Percentiles rank a stretch among this genome's conserved stretches.
These are phyloP conservation scores for Lepidium africanum DNA, from an alignment of 345 rosid genomes.

Conservation along the genomic window DNA sequence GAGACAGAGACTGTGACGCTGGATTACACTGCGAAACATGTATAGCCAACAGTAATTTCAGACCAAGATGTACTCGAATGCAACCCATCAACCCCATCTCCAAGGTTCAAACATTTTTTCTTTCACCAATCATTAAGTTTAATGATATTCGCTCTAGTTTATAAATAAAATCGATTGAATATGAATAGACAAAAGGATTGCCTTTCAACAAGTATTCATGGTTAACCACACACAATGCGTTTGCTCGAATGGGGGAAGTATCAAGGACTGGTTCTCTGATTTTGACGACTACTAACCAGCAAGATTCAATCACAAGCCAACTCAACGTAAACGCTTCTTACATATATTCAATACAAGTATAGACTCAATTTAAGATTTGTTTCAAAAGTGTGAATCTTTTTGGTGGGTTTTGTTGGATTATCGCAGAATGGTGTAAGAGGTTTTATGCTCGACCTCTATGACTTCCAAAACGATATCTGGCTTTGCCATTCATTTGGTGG, in stretches of 20 bases:
- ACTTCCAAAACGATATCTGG: slow-evolving; percentile 72
- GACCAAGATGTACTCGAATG: slow-evolving; percentile 68
- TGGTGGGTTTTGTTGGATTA: not conserved
- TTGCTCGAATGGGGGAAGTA: slow-evolving; percentile 38
- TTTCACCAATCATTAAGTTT: too few species aligned
- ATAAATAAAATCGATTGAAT: not conserved
- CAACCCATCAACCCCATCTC: slow-evolving; percentile 59
- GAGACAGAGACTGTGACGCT: slow-evolving; percentile 42
- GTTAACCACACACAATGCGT: slow-evolving; percentile 94
- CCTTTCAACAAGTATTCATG: slow-evolving; percentile 84
- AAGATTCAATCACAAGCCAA: slow-evolving; percentile 72
- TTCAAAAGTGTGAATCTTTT: not conserved
- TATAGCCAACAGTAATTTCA: slow-evolving; percentile 48
- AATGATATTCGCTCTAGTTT: not conserved
- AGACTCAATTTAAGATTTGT: too few species aligned
- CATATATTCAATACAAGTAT: not conserved
- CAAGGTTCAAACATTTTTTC: slow-evolving; percentile 29
- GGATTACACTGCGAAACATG: slow-evolving; percentile 79
- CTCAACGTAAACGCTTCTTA: slow-evolving; percentile 40
- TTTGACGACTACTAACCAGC: slow-evolving; percentile 67
- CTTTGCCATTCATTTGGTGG: slow-evolving; percentile 79
- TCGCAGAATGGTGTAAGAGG: slow-evolving; percentile 93
- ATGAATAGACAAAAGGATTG: slow-evolving; percentile 42
- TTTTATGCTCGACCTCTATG: slow-evolving; percentile 91
- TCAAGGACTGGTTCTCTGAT: slow-evolving; percentile 52